Evolutionary conservation across 1,284 basidiomycete species (phyloP).

Genomic region (Chalciporus piperatoides): DNA sequence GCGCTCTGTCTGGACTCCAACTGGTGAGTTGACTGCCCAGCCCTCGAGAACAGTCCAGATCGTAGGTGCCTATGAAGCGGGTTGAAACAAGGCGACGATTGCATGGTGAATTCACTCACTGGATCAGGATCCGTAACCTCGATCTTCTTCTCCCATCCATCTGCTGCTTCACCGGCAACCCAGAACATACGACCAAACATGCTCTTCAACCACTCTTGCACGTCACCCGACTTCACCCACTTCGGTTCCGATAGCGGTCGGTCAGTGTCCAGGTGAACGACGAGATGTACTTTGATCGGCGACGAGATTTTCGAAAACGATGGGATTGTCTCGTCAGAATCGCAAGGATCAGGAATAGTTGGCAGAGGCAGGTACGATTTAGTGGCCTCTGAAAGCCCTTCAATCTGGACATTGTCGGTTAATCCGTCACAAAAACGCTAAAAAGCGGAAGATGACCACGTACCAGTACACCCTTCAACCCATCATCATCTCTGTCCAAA

Average conservation of each 20-base stretch:
- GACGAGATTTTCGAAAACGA: slow-evolving; percentile 55
- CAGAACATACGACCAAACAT: slow-evolving; percentile 83
- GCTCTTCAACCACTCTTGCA: slow-evolving; percentile 88
- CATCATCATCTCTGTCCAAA: slow-evolving; percentile 50
- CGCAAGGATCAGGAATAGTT: slow-evolving; percentile 41
- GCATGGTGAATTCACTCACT: slow-evolving; percentile 48
- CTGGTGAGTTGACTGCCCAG: slow-evolving; percentile 80
- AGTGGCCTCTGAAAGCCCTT: slow-evolving; percentile 67
- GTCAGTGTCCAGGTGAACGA: slow-evolving; percentile 77
- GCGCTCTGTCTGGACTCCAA: slow-evolving; percentile 72
- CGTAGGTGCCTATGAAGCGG: slow-evolving; percentile 70
- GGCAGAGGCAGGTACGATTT: slow-evolving; percentile 65
- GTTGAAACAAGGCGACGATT: slow-evolving; percentile 12
- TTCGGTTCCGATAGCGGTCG: slow-evolving; percentile 90
- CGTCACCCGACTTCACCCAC: slow-evolving; percentile 93
- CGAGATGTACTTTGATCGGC: slow-evolving; percentile 52
- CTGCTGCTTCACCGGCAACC: slow-evolving; percentile 65
- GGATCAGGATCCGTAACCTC: slow-evolving; percentile 92
- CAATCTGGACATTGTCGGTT: slow-evolving; percentile 49
- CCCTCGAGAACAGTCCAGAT: slow-evolving; percentile 84
- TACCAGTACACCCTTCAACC: slow-evolving; percentile 74
- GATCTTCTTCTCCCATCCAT: slow-evolving; percentile 92
- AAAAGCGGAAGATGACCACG: slow-evolving; percentile 26
- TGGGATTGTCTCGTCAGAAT: slow-evolving; percentile 60
- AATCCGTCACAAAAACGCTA: background rate